Evolutionary conservation across 495 filamentous ascomycete genomes (phyloP).

Genomic region (Staphylotrichum longicolle): DNA sequence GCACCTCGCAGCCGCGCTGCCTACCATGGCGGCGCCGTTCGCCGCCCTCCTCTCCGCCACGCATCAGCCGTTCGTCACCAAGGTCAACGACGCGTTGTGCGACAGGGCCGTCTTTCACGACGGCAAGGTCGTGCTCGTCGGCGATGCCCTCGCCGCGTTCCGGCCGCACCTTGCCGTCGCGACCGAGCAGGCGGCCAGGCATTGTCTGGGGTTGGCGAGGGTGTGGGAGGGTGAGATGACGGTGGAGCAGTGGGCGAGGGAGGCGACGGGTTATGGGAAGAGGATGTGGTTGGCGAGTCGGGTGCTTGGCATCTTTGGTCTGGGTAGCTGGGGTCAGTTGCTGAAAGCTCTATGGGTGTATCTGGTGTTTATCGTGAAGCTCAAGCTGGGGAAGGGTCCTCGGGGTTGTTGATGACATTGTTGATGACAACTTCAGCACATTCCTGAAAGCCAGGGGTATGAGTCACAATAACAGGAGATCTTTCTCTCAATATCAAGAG

Average conservation of each 20-base stretch:
- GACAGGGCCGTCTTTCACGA: slow-evolving; percentile 35
- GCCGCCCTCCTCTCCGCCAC: slow-evolving; percentile 44
- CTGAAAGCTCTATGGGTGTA: slow-evolving; percentile 1
- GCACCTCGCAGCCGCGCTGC: slow-evolving; percentile 26
- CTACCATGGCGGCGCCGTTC: slow-evolving; percentile 41
- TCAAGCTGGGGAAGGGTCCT: not conserved
- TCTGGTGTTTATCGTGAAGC: slow-evolving; percentile 5
- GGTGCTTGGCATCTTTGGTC: slow-evolving; percentile 11
- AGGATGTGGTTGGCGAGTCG: slow-evolving; percentile 16
- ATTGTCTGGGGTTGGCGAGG: slow-evolving; percentile 37
- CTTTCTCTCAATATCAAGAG: too few species aligned
- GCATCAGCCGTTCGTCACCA: slow-evolving; percentile 46
- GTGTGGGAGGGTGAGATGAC: slow-evolving; percentile 25
- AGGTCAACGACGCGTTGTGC: slow-evolving; percentile 46
- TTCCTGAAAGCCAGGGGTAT: too few species aligned
- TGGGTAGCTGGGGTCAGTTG: slow-evolving; percentile 21
- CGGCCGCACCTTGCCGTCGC: slow-evolving; percentile 48
- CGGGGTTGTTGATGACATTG: not conserved
- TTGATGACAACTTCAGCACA: too few species aligned
- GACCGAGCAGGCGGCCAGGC: slow-evolving; percentile 47
- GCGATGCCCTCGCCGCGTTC: slow-evolving; percentile 51
- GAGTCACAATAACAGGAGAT: too few species aligned
- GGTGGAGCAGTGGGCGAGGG: slow-evolving; percentile 12
- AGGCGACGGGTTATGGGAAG: slow-evolving; percentile 3
- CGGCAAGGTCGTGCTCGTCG: slow-evolving; percentile 47